Percentiles rank a stretch among this genome's conserved stretches.
These are phyloP conservation scores for Plenodomus biglobosus DNA, from an alignment of 2,329 filamentous ascomycete species.

Conservation along the genomic window DNA sequence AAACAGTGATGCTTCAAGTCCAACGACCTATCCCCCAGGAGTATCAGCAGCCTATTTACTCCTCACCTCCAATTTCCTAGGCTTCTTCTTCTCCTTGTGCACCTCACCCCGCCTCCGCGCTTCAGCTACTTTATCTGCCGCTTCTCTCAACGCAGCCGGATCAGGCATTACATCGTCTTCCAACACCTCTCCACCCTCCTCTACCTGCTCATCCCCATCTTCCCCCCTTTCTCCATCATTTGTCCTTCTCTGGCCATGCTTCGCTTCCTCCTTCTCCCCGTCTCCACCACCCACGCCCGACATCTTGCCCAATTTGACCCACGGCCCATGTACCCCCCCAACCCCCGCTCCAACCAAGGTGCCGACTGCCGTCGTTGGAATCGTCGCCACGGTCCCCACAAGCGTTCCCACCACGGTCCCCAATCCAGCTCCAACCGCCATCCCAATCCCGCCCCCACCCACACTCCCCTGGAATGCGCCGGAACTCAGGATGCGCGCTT, in stretches of 20 bases:
- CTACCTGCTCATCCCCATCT: slow-evolving; percentile 17
- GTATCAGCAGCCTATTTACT: slow-evolving; percentile 10
- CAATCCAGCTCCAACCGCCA: slow-evolving; percentile 45
- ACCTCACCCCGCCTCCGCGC: slow-evolving; percentile 5
- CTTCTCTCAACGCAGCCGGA: slow-evolving; percentile 26
- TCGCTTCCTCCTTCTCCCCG: slow-evolving; percentile 7
- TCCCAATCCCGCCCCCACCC: slow-evolving; percentile 48
- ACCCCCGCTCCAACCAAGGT: slow-evolving; percentile 46
- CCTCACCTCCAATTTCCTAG: slow-evolving; percentile 33
- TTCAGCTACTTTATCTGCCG: slow-evolving; percentile 17
- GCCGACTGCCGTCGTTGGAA: slow-evolving; percentile 46
- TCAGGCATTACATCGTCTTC: slow-evolving; percentile 17
- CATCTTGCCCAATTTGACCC: slow-evolving; percentile 42
- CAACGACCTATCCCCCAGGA: neutral
- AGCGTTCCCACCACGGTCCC: slow-evolving; percentile 48
- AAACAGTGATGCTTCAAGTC: no score
- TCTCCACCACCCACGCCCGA: slow-evolving; percentile 7
- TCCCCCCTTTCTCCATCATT: slow-evolving; percentile 4
- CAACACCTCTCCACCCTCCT: slow-evolving; percentile 13
- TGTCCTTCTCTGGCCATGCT: no score
- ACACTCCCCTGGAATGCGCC: slow-evolving; percentile 47
- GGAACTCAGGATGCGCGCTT: slow-evolving; percentile 36
- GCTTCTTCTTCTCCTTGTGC: slow-evolving; percentile 21
- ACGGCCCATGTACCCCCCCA: slow-evolving; percentile 48
- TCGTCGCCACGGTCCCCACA: slow-evolving; percentile 43